Conservation (phyloP, 2,329 filamentous ascomycete genomes). For the Xylaria sp. region DNA sequence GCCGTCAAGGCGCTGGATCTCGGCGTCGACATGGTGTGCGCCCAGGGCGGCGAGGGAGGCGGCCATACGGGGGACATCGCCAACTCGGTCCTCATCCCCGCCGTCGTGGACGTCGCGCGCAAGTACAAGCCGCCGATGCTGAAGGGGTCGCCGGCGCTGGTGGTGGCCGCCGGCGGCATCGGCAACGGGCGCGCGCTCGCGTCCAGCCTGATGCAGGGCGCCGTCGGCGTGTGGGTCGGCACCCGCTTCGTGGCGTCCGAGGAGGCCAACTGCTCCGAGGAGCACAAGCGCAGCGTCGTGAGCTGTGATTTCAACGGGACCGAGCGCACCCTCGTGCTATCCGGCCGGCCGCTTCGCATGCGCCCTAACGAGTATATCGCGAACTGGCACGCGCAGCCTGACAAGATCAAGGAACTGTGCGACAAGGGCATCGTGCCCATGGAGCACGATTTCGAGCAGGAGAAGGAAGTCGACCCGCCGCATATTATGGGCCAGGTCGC, state of each 20-base stretch:
- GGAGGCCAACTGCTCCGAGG: constrained; percentile 82
- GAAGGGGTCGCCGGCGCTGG: constrained; percentile 75
- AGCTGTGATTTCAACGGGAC: constrained; percentile 83
- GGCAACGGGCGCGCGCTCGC: constrained; percentile 85
- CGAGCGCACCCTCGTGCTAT: constrained; percentile 82
- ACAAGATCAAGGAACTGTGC: constrained; percentile 80
- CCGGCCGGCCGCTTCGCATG: constrained; percentile 83
- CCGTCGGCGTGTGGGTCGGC: constrained; percentile 91
- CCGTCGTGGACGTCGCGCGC: constrained; percentile 84
- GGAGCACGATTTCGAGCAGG: constrained; percentile 83
- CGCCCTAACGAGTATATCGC: constrained; percentile 85
- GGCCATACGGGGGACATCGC: constrained; percentile 92
- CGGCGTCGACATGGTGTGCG: constrained; percentile 90
- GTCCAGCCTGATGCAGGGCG: constrained; percentile 86
- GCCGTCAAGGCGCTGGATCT: constrained; percentile 87
- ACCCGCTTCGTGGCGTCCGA: constrained; percentile 87
- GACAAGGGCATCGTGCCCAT: constrained; percentile 82
- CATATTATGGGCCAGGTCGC: constrained; percentile 96
- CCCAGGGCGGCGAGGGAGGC: constrained; percentile 92
- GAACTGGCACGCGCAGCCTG: constrained; percentile 80
- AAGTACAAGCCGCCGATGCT: constrained; percentile 76
- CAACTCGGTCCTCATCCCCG: constrained; percentile 86
- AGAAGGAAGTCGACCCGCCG: constrained; percentile 84
- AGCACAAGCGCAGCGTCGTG: constrained; percentile 88
- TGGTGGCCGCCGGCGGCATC: constrained; percentile 90